Evolutionary conservation across 768 basidiomycete genomes (phyloP), one percentile per base, ranked within the genome.

Genomic region (Tylopilus rubrobrunneus): DNA sequence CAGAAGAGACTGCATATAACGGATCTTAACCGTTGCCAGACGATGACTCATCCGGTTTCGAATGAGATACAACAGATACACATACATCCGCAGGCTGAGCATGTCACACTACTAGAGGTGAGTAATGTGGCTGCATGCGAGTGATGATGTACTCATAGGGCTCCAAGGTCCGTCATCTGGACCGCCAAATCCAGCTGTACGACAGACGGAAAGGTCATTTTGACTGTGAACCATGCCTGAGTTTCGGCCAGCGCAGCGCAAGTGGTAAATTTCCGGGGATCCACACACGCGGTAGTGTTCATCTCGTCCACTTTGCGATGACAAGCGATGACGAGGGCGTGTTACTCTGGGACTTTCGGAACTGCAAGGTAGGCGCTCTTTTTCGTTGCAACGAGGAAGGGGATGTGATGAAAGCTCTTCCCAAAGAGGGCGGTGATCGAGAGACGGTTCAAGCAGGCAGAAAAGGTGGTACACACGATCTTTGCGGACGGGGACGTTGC

Each of bases 341-440:
- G 28, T 61, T 73, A 12, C 59, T 79, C 28, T 80, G 79, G 78
- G 82, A 82, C 61, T 77, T 73, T 65, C 73, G 81, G 29, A 77
- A 78, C 48, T 57, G 54, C 14, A 75, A 75, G 72, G 80, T 77
- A 70, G 50, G 69, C 54, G 46, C 54, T 47, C 45, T 52, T 55
- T 52, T 21, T 48, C 51, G 54, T 49, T 56, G 47, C 43, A 50
- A 41, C 33, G 11, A 41, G 49, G 52, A 41, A 43, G 62, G 42
- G 56, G 33, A 56, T 53, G 41, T 43, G 54, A 65, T 63, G 49
- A 64, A 66, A 44, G 47, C 40, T 59, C 46, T 56, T 42, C 55
- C 53, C 53, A 29, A 66, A 80, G 76, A 61, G 63, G 53, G 71
- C 72, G 41, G 62, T 73, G 44, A 65, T 73, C 55, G 67, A 64